phyloP scores from a whole-genome alignment of 2,329 filamentous ascomycete species.

The Aureobasidium melanogenum region DNA sequence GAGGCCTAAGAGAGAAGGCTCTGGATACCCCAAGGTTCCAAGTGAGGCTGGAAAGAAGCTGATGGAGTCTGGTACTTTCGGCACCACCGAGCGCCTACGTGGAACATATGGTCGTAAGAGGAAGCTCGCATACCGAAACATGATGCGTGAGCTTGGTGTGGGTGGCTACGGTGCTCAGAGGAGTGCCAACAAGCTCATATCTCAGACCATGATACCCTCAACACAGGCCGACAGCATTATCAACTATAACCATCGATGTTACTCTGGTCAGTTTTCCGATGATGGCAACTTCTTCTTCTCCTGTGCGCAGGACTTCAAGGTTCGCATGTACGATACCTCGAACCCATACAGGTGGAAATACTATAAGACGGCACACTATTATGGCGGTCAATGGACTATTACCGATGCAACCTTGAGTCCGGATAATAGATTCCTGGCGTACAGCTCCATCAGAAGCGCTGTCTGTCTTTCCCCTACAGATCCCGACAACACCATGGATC shows the following conservation, averaged over 20 bases:
- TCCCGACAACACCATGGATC: conserved; percentile 69
- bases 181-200: conserved; percentile 56
- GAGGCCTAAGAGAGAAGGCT: conserved; percentile 32
- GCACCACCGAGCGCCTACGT: conserved; percentile 47
- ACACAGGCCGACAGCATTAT: conserved; percentile 77
- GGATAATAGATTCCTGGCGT: conserved; percentile 85
- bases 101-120: conserved; percentile 43
- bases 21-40: conserved; percentile 73
- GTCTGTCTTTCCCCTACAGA: conserved; percentile 85
- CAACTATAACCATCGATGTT: conserved; percentile 76
- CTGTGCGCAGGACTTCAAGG: conserved; percentile 83
- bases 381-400: conserved; percentile 87
- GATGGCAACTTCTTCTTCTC: conserved; percentile 97
- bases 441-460: conserved; percentile 75
- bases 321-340: conserved; percentile 95
- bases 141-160: conserved; percentile 76
- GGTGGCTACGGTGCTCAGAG: conserved; percentile 49
- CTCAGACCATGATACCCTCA: conserved; percentile 65
- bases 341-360: conserved; percentile 94
- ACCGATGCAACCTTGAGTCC: conserved; percentile 87
- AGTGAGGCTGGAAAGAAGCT: conserved; percentile 66
- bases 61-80: conserved; percentile 78
- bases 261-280: conserved; percentile 92
- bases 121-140: conserved; percentile 57
- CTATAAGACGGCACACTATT: conserved; percentile 91